Base-by-base conservation (phyloP, 2,329 filamentous ascomycete species). In the Davidsoniella neocaledoniae region DNA sequence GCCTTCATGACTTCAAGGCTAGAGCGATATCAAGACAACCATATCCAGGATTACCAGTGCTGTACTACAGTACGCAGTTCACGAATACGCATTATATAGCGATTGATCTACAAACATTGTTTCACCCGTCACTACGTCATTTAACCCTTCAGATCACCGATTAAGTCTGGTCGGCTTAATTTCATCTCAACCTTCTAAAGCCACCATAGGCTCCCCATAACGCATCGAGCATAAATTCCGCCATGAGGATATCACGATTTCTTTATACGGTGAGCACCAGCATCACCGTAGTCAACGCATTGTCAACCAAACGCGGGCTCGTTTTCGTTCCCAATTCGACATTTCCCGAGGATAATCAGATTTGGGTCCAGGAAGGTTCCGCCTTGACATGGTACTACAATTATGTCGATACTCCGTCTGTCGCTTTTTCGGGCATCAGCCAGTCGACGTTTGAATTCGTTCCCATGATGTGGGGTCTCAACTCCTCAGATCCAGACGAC, bases 301-400 rank as follows among this genome's bases (percentile, higher is more conserved):
- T 66, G 29, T 70, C 72, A 5, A 58, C 68, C 14, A 88, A 88
- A 63, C 81, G 85, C 56, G 84, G 84, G 25, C 79, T 91, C 48
- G 73, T 78, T 58, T 83, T 79, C 62, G 74, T 83, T 16, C 71
- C 76, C 5, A 74, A 77, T 53, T 55, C 64, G 4, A 60, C 72
- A 1, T 65, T 70, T 51, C 69, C 76, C 0, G 53, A 67, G 14
- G 84, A 90, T 64, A 76, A 86, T 64, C 61, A 69, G 43, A 68
- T 82, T 57, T 88, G 83, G 81, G 65, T 69, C 9, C 61, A 68
- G 41, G 48, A 66, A 5, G 69, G 68, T 37, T 75, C 73, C 16
- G 73, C 77, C 40, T 64, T 90, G 50, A 81, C 77, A 2, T 91
- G 85, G 85, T 91, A 91, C 69, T 91, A 90, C 72, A 90, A 88